Conservation (phyloP, 2,329 filamentous ascomycete genomes). For the Dendrostoma leiphaemia region DNA sequence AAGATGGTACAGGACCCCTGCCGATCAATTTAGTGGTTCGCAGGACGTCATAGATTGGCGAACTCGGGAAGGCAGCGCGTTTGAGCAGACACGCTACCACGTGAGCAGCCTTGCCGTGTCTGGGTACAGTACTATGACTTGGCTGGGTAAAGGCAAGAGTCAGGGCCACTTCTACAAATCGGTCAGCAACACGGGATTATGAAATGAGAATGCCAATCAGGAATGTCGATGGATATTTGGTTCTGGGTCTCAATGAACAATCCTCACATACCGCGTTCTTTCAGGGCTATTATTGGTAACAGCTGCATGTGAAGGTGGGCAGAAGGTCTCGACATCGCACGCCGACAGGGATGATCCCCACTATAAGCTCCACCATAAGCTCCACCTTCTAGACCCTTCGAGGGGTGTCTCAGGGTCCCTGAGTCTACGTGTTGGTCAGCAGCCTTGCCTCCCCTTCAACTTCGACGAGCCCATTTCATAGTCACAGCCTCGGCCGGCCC, state of each 20-base stretch:
- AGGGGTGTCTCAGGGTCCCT: constrained; percentile 5
- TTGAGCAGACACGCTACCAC: constrained; percentile 1
- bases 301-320: too few relatives aligned
- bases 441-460: constrained; percentile 11
- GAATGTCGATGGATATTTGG: too few relatives aligned
- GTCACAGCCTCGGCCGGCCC: constrained; percentile 31
- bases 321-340: background rate
- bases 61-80: background rate
- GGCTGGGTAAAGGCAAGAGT: too few relatives aligned
- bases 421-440: constrained; percentile 14
- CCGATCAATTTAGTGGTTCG: background rate
- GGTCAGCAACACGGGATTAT: too few relatives aligned
- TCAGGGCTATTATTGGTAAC: too few relatives aligned
- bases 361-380: background rate
- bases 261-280: too few relatives aligned
- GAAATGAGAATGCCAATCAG: too few relatives aligned
- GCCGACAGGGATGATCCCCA: constrained; percentile 1
- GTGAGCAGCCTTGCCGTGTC: too few relatives aligned
- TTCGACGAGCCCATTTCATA: constrained; percentile 3
- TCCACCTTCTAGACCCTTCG: constrained; percentile 6
- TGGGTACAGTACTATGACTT: too few relatives aligned
- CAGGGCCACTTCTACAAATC: too few relatives aligned
- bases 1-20: background rate
- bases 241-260: too few relatives aligned
- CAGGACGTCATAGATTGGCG: constrained; percentile 8